Base-by-base conservation (phyloP, 352 stramenopile species). In the Phytopythium helicoides region DNA sequence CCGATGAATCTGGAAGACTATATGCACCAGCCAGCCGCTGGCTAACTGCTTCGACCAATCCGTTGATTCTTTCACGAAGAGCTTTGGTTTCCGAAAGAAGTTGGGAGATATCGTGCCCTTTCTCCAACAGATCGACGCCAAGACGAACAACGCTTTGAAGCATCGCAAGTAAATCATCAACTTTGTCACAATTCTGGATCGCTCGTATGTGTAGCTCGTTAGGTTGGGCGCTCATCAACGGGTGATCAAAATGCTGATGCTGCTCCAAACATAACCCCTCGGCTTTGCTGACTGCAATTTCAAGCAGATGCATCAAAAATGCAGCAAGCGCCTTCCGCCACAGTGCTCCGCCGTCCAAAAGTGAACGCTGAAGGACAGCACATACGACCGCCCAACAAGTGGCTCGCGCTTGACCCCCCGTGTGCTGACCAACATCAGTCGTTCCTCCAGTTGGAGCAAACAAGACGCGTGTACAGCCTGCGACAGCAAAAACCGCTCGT, bases 311-410 rank as follows among this genome's bases (percentile, higher is more conserved):
- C 16, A 75, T 16, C 26, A 71, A 33, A 3, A 85, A 74, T 22
- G 34, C 10, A 10, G 78, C 37, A 41, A 76, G 62, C 19, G 63
- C 44, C 28, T 83, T 87, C 1, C 62, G 39, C 22, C 75, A 72
- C 11, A 86, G 34, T 7, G 54, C 60, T 7, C 37, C 40, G 12
- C 54, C 64, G 11, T 62, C 71, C 16, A 56, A 66, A 6, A 88
- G 31, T n/a, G 73, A 66, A 10, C 72, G 65, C 7, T 38, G 52
- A 16, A 89, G 47, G 1, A 54, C 62, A 3, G 55, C 60, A 2
- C 63, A 52, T 3, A 89, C 75, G 6, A 89, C 48, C 16, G 75
- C 34, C 78, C 75, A 89, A 36, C 75, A 86, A 1, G 71, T 87
- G 46, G 71, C 68, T 21, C 78, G 65, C 7, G 53, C 36, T 28